A percentile compares a stretch with the other conserved stretches of the same genome.
Evolutionary conservation across 495 filamentous ascomycete genomes (phyloP).

Genomic region (Xylaria curta): DNA sequence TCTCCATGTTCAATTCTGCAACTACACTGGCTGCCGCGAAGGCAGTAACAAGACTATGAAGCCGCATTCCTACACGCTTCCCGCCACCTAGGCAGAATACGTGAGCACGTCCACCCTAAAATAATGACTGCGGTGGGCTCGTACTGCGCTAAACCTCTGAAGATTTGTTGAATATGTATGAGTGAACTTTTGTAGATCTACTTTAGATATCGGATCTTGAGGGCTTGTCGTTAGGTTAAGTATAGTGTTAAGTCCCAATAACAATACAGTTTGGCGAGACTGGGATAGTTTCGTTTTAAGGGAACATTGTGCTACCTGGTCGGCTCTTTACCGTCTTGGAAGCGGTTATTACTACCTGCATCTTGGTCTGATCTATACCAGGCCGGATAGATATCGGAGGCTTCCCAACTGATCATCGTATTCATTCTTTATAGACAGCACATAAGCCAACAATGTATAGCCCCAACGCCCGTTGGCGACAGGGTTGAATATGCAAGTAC

Average conservation of each 20-base stretch:
- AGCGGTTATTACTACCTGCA: background rate
- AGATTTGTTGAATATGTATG: background rate
- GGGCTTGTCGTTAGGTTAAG: background rate
- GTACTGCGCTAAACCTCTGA: background rate
- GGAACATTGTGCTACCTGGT: background rate
- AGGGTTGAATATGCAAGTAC: background rate
- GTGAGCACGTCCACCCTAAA: background rate
- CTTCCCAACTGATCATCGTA: background rate
- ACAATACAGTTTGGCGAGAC: background rate
- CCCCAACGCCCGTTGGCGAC: background rate
- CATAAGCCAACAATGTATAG: background rate
- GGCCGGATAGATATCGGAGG: background rate
- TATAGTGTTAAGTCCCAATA: background rate
- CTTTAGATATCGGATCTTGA: background rate
- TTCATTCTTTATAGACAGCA: background rate
- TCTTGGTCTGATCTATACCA: background rate
- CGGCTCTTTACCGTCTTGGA: background rate
- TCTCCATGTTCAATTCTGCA: background rate
- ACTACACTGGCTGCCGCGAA: conserved; percentile 2
- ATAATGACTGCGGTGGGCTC: background rate
- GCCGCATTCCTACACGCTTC: background rate
- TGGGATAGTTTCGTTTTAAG: background rate
- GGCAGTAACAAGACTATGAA: background rate
- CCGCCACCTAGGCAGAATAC: background rate
- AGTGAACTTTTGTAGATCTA: background rate